A percentile compares a stretch with the other conserved stretches of the same genome.
These are phyloP conservation scores for Macadamia tetraphylla DNA, from an alignment of 164 flowering plant species.

Conservation along the genomic window DNA sequence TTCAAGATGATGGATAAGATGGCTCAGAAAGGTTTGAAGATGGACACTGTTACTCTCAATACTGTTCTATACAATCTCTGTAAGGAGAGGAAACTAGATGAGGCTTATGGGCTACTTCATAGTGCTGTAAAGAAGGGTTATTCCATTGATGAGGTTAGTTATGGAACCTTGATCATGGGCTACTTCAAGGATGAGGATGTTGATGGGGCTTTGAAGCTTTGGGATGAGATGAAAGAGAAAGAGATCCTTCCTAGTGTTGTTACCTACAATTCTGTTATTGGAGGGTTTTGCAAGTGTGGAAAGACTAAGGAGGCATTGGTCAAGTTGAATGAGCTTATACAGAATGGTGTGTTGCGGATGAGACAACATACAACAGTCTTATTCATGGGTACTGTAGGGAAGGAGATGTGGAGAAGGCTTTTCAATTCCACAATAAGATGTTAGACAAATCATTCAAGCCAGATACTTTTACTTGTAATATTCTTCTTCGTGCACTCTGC, in stretches of 20 bases:
- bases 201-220: constrained; percentile 57
- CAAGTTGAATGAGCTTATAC: constrained; percentile 65
- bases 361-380: constrained; percentile 67
- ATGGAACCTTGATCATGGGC: constrained; percentile 72
- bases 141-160: constrained; percentile 63
- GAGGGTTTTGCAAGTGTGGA: constrained; percentile 59
- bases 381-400: constrained; percentile 69
- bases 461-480: constrained; percentile 60
- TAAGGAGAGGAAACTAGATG: constrained; percentile 46
- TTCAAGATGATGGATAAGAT: constrained; percentile 63
- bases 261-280: constrained; percentile 64
- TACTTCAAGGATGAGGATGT: constrained; percentile 46
- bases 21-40: constrained; percentile 58
- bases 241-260: constrained; percentile 50
- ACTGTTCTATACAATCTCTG: constrained; percentile 54
- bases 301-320: constrained; percentile 50
- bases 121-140: constrained; percentile 55
- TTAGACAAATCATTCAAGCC: constrained; percentile 74
- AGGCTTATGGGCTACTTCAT: constrained; percentile 50
- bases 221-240: constrained; percentile 77
- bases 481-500: constrained; percentile 75
- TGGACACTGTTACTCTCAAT: constrained; percentile 62
- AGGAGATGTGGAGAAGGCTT: constrained; percentile 69
- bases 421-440: constrained; percentile 73
- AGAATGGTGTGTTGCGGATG: constrained; percentile 63